Conservation (phyloP, 805 yeast genomes). For the Lipomyces oligophaga region DNA sequence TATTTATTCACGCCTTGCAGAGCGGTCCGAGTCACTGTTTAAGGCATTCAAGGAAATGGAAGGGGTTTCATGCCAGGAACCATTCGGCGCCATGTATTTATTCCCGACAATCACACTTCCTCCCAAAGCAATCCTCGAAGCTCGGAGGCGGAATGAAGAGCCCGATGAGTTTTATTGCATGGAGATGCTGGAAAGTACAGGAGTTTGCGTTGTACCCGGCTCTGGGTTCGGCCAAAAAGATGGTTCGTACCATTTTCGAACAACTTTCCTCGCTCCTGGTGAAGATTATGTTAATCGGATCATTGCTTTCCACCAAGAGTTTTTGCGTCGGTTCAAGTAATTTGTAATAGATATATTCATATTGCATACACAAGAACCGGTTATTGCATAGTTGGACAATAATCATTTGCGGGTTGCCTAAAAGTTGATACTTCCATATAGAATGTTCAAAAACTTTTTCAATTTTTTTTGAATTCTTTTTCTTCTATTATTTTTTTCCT, state of each 20-base stretch:
- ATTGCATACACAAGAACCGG: too few species aligned
- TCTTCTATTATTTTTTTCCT: background rate
- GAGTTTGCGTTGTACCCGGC: slow-evolving; percentile 97
- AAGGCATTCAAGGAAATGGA: slow-evolving; percentile 72
- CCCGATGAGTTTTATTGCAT: slow-evolving; percentile 90
- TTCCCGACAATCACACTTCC: slow-evolving; percentile 77
- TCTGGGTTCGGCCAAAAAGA: slow-evolving; percentile 92
- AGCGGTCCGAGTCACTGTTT: slow-evolving; percentile 62
- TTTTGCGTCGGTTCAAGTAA: slow-evolving; percentile 49
- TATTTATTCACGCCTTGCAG: slow-evolving; percentile 59
- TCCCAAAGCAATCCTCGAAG: slow-evolving; percentile 57
- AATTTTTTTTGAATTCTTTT: background rate
- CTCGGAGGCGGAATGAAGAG: slow-evolving; percentile 51
- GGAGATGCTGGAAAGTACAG: slow-evolving; percentile 77
- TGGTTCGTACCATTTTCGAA: slow-evolving; percentile 88
- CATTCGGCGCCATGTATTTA: slow-evolving; percentile 93
- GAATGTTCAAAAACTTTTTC: too few species aligned
- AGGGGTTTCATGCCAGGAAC: slow-evolving; percentile 80
- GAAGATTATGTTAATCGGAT: slow-evolving; percentile 79
- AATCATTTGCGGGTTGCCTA: background rate
- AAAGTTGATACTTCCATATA: too few species aligned
- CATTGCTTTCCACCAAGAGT: slow-evolving; percentile 71
- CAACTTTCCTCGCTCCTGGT: slow-evolving; percentile 96
- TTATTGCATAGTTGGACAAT: background rate
- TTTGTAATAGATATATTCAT: too few species aligned